phyloP scores from a whole-genome alignment of 176 grass and related monocot species.

The Ananas comosus region DNA sequence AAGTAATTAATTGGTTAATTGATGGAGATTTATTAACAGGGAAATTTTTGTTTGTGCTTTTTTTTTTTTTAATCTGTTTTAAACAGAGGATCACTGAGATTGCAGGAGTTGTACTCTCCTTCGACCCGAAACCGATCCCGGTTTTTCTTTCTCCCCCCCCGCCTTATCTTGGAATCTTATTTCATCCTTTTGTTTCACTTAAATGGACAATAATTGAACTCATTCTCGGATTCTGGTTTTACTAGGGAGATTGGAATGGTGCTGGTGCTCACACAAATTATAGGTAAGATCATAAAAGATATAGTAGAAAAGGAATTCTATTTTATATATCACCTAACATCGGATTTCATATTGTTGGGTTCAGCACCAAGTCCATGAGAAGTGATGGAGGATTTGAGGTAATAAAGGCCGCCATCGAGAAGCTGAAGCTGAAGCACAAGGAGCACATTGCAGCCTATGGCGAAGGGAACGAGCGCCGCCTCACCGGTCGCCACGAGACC shows the following conservation, averaged over 20 bases:
- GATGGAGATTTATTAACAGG: neutral
- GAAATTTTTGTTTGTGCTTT: neutral
- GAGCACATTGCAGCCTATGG: slow-evolving; percentile 95
- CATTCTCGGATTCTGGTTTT: neutral
- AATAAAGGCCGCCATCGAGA: slow-evolving; percentile 74
- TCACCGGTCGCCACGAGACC: slow-evolving; percentile 87
- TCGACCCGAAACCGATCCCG: slow-evolving; percentile 90
- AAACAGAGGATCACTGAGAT: slow-evolving; percentile 94
- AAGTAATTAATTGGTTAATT: neutral
- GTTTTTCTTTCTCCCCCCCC: slow-evolving; percentile 17
- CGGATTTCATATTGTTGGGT: slow-evolving; percentile 3
- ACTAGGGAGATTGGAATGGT: slow-evolving; percentile 91
- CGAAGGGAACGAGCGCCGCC: slow-evolving; percentile 89
- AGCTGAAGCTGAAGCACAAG: slow-evolving; percentile 60
- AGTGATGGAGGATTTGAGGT: slow-evolving; percentile 72
- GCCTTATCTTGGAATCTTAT: neutral
- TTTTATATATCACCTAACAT: neutral
- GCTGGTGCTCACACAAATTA: slow-evolving; percentile 94
- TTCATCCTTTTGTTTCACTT: neutral
- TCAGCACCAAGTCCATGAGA: slow-evolving; percentile 94
- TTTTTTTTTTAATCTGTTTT: neutral
- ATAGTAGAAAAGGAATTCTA: neutral
- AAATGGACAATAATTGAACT: neutral
- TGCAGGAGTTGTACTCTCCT: slow-evolving; percentile 74
- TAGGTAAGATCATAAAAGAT: slow-evolving; percentile 26